A percentile compares a stretch with the other conserved stretches of the same genome.
Evolutionary conservation across 441 rosid species (phyloP).

Genomic region (Macaranga tanarius): DNA sequence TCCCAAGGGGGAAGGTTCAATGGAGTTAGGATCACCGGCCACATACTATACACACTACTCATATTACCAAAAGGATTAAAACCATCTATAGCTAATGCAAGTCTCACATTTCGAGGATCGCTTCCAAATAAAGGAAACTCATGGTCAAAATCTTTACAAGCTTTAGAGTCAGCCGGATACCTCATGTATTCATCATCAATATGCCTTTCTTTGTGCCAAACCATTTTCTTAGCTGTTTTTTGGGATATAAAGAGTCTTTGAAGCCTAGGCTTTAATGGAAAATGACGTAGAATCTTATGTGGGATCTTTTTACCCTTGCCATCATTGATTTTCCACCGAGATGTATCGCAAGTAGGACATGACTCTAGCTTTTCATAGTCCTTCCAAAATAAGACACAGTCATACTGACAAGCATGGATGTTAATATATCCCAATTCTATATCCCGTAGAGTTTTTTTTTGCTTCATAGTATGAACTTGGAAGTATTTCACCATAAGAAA

Average conservation of each 20-base stretch:
- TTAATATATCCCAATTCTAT: neutral
- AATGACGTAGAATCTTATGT: neutral
- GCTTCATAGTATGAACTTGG: neutral
- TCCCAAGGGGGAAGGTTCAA: constrained; percentile 11
- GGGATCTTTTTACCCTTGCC: neutral
- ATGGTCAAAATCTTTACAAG: constrained; percentile 18
- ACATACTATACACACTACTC: neutral
- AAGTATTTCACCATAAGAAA: neutral
- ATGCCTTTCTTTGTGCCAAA: neutral
- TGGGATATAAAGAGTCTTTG: neutral
- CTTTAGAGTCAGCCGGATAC: neutral
- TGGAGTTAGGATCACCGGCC: neutral
- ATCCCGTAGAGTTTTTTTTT: neutral
- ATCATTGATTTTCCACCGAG: neutral
- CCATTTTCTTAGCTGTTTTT: neutral
- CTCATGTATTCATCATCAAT: neutral
- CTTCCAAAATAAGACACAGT: neutral
- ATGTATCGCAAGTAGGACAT: neutral
- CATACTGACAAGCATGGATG: neutral
- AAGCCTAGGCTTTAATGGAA: neutral
- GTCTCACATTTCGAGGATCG: neutral
- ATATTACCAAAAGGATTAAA: neutral
- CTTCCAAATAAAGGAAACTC: neutral
- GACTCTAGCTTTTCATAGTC: neutral
- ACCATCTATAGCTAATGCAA: neutral